These are phyloP conservation scores for Trypanosoma scelopori DNA, from an alignment of 208 protist species.

Conservation along the genomic window DNA sequence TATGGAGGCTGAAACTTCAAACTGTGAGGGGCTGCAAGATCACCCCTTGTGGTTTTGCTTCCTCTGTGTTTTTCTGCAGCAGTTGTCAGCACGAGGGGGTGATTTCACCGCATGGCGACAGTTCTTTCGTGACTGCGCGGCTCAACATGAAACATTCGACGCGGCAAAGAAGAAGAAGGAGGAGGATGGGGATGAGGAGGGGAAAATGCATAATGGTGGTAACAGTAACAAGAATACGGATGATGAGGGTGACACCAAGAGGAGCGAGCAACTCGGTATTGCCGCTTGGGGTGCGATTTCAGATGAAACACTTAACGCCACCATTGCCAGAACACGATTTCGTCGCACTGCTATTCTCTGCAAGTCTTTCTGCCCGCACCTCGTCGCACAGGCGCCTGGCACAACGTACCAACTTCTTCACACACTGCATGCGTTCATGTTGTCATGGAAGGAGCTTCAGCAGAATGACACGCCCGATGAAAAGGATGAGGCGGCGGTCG, in stretches of 20 bases:
- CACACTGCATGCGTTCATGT: constrained; percentile 29
- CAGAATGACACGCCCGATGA: background rate
- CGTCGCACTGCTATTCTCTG: constrained; percentile 67
- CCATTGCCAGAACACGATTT: constrained; percentile 57
- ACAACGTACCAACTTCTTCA: constrained; percentile 35
- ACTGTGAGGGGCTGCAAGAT: background rate
- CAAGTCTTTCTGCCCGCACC: constrained; percentile 60
- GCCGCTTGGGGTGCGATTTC: constrained; percentile 36
- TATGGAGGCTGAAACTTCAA: background rate
- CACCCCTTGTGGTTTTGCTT: constrained; percentile 56
- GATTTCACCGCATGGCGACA: constrained; percentile 38
- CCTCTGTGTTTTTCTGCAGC: constrained; percentile 70
- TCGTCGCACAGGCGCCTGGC: constrained; percentile 55
- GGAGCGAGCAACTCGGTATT: constrained; percentile 8
- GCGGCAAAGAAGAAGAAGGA: background rate
- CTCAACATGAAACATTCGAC: background rate
- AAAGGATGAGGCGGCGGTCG: constrained; percentile 24
- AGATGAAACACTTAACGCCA: constrained; percentile 44
- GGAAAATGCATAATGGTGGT: background rate
- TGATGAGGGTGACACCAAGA: background rate
- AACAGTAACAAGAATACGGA: background rate
- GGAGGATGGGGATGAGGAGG: background rate
- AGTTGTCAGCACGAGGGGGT: constrained; percentile 56
- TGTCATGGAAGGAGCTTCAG: constrained; percentile 25
- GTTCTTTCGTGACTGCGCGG: constrained; percentile 43